Percentiles rank a stretch among this genome's conserved stretches.
phyloP scores from a whole-genome alignment of 805 yeast genomes.

The Metschnikowia sp. region DNA sequence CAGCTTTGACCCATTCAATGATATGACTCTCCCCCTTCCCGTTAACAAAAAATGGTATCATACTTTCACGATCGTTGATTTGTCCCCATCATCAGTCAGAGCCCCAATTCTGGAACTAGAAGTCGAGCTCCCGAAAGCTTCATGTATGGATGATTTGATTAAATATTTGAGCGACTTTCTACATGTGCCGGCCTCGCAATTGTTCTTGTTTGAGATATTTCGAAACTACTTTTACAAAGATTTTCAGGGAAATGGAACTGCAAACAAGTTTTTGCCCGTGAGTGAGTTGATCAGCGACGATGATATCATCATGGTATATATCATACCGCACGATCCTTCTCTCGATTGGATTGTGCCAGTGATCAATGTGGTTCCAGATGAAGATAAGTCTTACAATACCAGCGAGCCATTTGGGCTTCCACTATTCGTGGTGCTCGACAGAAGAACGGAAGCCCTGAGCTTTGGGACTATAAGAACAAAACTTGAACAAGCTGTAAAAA shows the following conservation, averaged over 20 bases:
- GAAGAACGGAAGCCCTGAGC: slow-evolving; percentile 48
- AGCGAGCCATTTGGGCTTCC: slow-evolving; percentile 70
- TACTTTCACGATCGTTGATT: slow-evolving; percentile 60
- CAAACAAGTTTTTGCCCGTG: slow-evolving; percentile 57
- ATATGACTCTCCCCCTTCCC: slow-evolving; percentile 86
- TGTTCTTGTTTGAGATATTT: slow-evolving; percentile 48
- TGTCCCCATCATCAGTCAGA: slow-evolving; percentile 31
- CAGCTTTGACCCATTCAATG: slow-evolving; percentile 93
- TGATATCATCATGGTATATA: slow-evolving; percentile 68
- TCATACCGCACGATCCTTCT: slow-evolving; percentile 44
- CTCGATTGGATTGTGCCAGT: slow-evolving; percentile 54
- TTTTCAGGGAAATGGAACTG: slow-evolving; percentile 56
- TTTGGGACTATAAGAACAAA: slow-evolving; percentile 57
- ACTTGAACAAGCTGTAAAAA: slow-evolving; percentile 39
- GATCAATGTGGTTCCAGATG: slow-evolving; percentile 41
- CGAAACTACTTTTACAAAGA: slow-evolving; percentile 64
- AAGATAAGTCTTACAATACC: slow-evolving; percentile 31
- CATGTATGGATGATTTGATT: slow-evolving; percentile 63
- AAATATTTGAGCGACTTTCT: slow-evolving; percentile 53
- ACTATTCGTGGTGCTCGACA: slow-evolving; percentile 58
- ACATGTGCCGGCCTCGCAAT: slow-evolving; percentile 22
- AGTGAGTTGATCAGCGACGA: slow-evolving; percentile 59
- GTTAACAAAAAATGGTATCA: slow-evolving; percentile 69
- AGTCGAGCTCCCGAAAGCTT: slow-evolving; percentile 66
- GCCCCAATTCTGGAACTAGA: slow-evolving; percentile 49